These are phyloP conservation scores for Platismatia glauca DNA, from an alignment of 495 filamentous ascomycete genomes.

Conservation along the genomic window DNA sequence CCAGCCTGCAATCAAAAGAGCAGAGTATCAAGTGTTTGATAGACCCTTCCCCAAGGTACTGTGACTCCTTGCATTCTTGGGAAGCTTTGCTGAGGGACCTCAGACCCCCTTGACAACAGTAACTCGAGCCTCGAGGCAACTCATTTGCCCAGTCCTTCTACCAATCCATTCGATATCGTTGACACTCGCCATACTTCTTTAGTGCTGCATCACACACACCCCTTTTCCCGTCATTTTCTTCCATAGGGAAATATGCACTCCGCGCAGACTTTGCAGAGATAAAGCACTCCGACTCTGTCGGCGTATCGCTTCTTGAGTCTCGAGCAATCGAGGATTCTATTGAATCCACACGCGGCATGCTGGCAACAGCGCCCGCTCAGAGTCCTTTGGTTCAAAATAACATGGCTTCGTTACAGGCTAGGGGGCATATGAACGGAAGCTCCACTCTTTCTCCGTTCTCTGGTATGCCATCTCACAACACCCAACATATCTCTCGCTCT, in stretches of 20 bases:
- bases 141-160: not conserved
- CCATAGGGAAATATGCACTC: not conserved
- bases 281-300: not conserved
- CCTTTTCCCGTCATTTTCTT: not conserved
- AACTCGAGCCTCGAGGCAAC: constrained; percentile 2
- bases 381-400: constrained; percentile 18
- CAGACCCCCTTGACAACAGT: constrained; percentile 1
- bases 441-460: constrained; percentile 15
- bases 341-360: constrained; percentile 17
- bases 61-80: constrained; percentile 13
- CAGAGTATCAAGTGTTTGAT: not conserved
- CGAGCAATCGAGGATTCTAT: not conserved
- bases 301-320: not conserved
- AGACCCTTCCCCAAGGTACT: constrained; percentile 6
- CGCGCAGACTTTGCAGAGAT: not conserved
- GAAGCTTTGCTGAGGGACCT: not conserved
- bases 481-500: constrained; percentile 8
- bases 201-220: not conserved
- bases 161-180: not conserved
- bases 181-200: not conserved
- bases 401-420: constrained; percentile 23
- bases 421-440: constrained; percentile 21
- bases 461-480: constrained; percentile 10
- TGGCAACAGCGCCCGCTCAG: constrained; percentile 21
- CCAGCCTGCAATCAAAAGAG: not conserved